phyloP scores from a whole-genome alignment of 2,329 filamentous ascomycete genomes.

The Fusarium agapanthi region DNA sequence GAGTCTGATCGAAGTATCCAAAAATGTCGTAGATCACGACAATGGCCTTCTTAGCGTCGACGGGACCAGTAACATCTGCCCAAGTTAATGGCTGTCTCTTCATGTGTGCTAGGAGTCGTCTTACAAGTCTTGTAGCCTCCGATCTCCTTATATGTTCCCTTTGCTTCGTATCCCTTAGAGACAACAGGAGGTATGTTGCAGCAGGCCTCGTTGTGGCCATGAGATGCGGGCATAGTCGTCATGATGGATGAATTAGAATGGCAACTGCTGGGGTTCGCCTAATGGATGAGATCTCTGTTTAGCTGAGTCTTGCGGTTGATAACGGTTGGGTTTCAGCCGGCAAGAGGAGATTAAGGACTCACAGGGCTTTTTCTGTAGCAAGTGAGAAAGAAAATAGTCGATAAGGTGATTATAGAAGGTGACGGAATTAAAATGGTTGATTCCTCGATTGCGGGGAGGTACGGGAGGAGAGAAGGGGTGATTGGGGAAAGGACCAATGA shows the following conservation, averaged over 20 bases:
- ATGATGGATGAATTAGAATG: slow-evolving; percentile 45
- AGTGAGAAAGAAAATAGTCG: background rate
- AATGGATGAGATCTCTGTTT: slow-evolving; percentile 1
- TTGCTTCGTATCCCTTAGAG: slow-evolving; percentile 61
- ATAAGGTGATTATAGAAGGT: background rate
- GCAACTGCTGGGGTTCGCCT: slow-evolving; percentile 10
- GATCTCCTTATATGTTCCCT: slow-evolving; percentile 65
- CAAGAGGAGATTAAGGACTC: background rate
- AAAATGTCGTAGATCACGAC: slow-evolving; percentile 74
- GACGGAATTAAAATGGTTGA: background rate
- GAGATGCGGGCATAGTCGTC: slow-evolving; percentile 60
- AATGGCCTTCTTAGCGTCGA: slow-evolving; percentile 64
- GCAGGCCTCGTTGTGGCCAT: slow-evolving; percentile 65
- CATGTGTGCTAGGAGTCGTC: slow-evolving; percentile 7
- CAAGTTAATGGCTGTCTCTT: background rate
- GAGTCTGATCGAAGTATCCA: slow-evolving; percentile 74
- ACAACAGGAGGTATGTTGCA: slow-evolving; percentile 68
- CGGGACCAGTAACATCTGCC: slow-evolving; percentile 57
- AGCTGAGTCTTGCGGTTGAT: background rate
- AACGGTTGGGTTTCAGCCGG: background rate
- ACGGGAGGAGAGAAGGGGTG: slow-evolving; percentile 26
- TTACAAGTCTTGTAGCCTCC: slow-evolving; percentile 63
- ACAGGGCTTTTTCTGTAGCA: background rate
- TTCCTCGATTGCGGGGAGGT: slow-evolving; percentile 21
- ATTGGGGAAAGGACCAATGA: slow-evolving; percentile 17